Conservation (phyloP, 768 basidiomycete species). For the Gloeophyllum trabeum region DNA sequence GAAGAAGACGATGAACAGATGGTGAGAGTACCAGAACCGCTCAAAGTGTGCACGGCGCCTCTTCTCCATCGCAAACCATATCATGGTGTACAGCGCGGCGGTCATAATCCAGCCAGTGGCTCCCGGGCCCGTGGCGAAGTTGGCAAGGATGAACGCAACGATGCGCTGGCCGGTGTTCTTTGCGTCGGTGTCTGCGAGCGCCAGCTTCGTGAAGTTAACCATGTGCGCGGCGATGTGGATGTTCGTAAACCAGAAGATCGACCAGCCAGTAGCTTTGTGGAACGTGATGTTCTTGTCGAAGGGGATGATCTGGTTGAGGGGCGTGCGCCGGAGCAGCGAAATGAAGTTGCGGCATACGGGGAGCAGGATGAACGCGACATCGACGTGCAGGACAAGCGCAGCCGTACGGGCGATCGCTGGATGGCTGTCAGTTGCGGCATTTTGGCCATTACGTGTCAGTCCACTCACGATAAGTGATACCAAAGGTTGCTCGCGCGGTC, state of each 20-base stretch:
- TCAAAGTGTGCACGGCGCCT: slow-evolving; percentile 71
- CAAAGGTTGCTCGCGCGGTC: slow-evolving; percentile 59
- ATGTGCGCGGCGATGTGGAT: slow-evolving; percentile 82
- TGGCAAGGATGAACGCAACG: slow-evolving; percentile 62
- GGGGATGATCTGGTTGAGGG: slow-evolving; percentile 78
- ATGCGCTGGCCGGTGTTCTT: slow-evolving; percentile 42
- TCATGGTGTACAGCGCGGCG: slow-evolving; percentile 60
- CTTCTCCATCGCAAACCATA: slow-evolving; percentile 80
- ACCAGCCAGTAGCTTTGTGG: slow-evolving; percentile 88
- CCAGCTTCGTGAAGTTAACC: slow-evolving; percentile 70
- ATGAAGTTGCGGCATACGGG: slow-evolving; percentile 95
- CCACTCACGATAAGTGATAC: slow-evolving; percentile 62
- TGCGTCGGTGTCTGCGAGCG: slow-evolving; percentile 40
- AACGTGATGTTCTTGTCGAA: slow-evolving; percentile 91
- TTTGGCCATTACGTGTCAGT: neutral
- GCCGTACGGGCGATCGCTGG: slow-evolving; percentile 80
- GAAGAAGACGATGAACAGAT: slow-evolving; percentile 90
- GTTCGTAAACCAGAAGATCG: slow-evolving; percentile 65
- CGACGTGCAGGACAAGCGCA: slow-evolving; percentile 84
- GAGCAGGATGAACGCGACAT: slow-evolving; percentile 88
- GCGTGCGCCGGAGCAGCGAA: slow-evolving; percentile 76
- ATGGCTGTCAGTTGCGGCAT: neutral
- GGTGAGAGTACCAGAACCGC: slow-evolving; percentile 81
- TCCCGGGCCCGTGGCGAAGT: slow-evolving; percentile 78
- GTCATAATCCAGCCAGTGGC: slow-evolving; percentile 88